Conservation (phyloP, 805 yeast genomes). For the Lipomyces kockii region DNA sequence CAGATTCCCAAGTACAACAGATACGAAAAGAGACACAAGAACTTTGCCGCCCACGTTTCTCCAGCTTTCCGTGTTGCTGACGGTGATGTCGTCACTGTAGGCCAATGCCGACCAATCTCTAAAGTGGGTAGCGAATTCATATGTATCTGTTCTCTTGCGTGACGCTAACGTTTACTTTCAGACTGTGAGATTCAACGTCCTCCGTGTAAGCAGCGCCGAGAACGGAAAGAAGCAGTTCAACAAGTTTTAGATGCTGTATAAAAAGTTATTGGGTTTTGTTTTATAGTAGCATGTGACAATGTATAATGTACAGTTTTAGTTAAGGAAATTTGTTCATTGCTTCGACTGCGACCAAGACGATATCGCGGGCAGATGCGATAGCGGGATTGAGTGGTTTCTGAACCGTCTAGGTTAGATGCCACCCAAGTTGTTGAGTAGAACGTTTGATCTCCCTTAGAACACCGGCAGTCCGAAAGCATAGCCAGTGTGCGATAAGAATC, state of each 20-base stretch:
- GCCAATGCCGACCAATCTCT: constrained; percentile 99
- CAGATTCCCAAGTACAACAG: constrained; percentile 98
- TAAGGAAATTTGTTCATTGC: neutral
- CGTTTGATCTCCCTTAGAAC: too few species aligned
- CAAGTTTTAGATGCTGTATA: constrained; percentile 69
- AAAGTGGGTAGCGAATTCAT: constrained; percentile 49
- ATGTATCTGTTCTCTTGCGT: neutral
- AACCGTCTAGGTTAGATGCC: too few species aligned
- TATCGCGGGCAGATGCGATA: too few species aligned
- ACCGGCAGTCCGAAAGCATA: too few species aligned
- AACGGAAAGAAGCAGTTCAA: constrained; percentile 88
- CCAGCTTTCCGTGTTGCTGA: constrained; percentile 99
- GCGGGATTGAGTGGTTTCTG: too few species aligned
- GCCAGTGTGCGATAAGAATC: too few species aligned
- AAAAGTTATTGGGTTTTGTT: constrained; percentile 27
- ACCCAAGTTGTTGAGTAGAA: too few species aligned
- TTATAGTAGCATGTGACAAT: constrained; percentile 28
- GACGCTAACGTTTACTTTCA: constrained; percentile 36
- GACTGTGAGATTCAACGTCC: constrained; percentile 99
- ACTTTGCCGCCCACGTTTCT: constrained; percentile 98
- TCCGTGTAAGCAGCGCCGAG: constrained; percentile 86
- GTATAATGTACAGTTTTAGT: constrained; percentile 27
- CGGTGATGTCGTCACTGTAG: constrained; percentile 99
- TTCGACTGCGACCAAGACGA: too few species aligned
- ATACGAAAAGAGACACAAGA: constrained; percentile 99